These are phyloP conservation scores for Globisporangium viniferum DNA, from an alignment of 352 stramenopile species.

Conservation along the genomic window DNA sequence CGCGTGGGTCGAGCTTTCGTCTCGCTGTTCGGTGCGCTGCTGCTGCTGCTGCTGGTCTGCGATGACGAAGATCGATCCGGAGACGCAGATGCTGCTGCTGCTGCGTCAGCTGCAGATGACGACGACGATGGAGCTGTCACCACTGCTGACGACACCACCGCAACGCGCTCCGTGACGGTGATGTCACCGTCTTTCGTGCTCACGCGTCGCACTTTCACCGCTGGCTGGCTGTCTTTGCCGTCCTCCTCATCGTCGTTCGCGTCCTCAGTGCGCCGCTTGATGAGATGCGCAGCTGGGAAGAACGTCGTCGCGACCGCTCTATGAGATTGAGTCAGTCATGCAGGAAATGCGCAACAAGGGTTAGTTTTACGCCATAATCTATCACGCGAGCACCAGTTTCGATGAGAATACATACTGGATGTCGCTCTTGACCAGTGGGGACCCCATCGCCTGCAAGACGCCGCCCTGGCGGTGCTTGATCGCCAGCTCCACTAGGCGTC, in stretches of 20 bases:
- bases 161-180: conserved; percentile 9
- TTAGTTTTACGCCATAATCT: background rate
- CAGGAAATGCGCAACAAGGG: background rate
- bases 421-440: conserved; percentile 51
- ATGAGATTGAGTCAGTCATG: background rate
- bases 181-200: conserved; percentile 14
- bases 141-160: background rate
- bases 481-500: conserved; percentile 70
- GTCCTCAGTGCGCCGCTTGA: background rate
- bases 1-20: conserved; percentile 19
- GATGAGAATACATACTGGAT: conserved; percentile 43
- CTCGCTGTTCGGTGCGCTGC: background rate
- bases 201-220: conserved; percentile 17
- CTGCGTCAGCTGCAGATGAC: background rate
- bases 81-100: background rate
- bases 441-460: conserved; percentile 44
- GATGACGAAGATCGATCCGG: conserved; percentile 1
- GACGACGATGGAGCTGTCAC: background rate
- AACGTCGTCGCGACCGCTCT: conserved; percentile 16
- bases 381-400: background rate
- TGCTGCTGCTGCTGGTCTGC: conserved; percentile 1
- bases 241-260: background rate
- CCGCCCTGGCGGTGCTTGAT: conserved; percentile 72
- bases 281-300: background rate
- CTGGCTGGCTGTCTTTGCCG: background rate